A percentile compares a stretch with the other conserved stretches of the same genome.
These are phyloP conservation scores for Nannochloropsis salina DNA, from an alignment of 108 stramenopile genomes.

Conservation along the genomic window DNA sequence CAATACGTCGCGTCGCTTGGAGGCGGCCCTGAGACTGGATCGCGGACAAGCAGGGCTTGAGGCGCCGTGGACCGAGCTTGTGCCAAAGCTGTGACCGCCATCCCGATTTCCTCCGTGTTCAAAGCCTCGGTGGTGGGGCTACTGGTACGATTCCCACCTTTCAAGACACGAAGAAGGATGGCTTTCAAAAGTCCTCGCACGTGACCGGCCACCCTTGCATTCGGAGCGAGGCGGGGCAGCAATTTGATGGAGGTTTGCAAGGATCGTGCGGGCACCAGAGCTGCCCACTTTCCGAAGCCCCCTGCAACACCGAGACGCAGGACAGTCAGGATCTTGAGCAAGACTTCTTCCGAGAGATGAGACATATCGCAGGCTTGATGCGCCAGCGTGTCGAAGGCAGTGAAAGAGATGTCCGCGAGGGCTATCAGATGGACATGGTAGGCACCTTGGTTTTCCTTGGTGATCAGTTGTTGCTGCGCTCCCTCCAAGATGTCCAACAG, in stretches of 20 bases:
- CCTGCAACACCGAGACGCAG: neutral
- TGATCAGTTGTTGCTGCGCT: neutral
- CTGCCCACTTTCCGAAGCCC: neutral
- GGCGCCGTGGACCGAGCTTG: neutral
- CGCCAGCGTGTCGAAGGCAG: neutral
- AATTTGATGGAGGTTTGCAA: neutral
- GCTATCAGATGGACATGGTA: neutral
- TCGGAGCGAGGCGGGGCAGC: neutral
- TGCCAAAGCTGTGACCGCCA: neutral
- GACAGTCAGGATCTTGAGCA: neutral
- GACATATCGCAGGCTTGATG: conserved; percentile 5
- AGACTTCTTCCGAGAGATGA: neutral
- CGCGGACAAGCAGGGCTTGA: neutral
- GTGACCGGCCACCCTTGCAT: neutral
- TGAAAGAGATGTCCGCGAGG: neutral
- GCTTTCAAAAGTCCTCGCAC: neutral
- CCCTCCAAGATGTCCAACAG: neutral
- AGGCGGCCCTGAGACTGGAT: neutral
- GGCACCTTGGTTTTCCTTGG: neutral
- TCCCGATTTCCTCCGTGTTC: neutral
- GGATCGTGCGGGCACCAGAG: neutral
- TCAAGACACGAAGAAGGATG: neutral
- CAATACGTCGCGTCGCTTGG: neutral
- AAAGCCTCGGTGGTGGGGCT: neutral
- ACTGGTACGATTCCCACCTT: neutral